Evolutionary conservation across 208 protist species (phyloP).

Genomic region (Acanthamoeba royreba): DNA sequence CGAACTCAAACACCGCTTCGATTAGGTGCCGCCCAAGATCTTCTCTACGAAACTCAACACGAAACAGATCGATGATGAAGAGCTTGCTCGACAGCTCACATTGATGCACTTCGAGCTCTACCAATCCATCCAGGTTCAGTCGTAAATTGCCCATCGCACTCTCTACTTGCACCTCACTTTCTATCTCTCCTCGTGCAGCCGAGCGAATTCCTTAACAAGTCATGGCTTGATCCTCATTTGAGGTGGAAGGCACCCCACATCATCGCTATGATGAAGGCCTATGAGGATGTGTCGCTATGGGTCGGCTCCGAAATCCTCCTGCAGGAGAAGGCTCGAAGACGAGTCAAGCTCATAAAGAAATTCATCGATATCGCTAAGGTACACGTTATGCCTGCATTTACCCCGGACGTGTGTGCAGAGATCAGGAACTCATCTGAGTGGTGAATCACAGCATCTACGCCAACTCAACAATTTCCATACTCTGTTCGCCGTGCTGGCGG

Average conservation of each 20-base stretch:
- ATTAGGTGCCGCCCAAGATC: slow-evolving; percentile 61
- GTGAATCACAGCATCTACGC: neutral
- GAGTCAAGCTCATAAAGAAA: slow-evolving; percentile 58
- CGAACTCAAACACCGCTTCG: neutral
- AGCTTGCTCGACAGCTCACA: neutral
- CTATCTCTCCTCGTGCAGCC: slow-evolving; percentile 53
- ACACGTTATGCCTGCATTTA: neutral
- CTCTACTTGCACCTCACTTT: slow-evolving; percentile 52
- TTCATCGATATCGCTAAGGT: slow-evolving; percentile 71
- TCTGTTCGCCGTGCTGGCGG: neutral
- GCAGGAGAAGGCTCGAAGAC: neutral
- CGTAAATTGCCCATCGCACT: neutral
- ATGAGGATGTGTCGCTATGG: slow-evolving; percentile 71
- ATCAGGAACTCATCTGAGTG: neutral
- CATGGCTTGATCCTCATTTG: slow-evolving; percentile 69
- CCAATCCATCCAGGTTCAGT: neutral
- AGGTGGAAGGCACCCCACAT: slow-evolving; percentile 63
- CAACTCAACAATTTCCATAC: neutral
- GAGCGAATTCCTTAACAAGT: slow-evolving; percentile 67
- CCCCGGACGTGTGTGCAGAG: neutral
- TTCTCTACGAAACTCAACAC: slow-evolving; percentile 55
- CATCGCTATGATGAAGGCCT: slow-evolving; percentile 70
- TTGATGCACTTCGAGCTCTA: slow-evolving; percentile 14
- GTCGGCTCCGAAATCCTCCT: slow-evolving; percentile 63
- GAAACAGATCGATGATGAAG: slow-evolving; percentile 62